Conservation (phyloP, 2,329 filamentous ascomycete species). For the Alternaria metachromatica region DNA sequence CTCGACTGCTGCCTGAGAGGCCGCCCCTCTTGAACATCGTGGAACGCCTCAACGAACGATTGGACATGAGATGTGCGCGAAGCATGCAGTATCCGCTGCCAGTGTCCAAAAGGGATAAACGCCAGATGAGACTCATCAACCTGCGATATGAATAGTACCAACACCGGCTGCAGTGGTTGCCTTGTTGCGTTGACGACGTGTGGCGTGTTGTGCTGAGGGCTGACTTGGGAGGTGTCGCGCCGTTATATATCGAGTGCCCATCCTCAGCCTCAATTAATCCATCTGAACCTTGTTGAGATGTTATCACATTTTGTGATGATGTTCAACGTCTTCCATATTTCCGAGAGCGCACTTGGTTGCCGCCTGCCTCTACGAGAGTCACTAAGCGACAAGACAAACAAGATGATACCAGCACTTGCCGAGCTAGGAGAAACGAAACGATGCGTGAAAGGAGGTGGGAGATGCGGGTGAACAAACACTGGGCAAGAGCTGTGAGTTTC, state of each 20-base stretch:
- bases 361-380: background rate
- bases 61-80: background rate
- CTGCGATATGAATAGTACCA: constrained; percentile 15
- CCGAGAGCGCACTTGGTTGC: background rate
- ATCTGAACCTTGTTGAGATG: background rate
- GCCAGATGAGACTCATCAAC: constrained; percentile 32
- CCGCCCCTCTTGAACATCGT: constrained; percentile 1
- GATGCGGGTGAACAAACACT: background rate
- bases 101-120: background rate
- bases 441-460: background rate
- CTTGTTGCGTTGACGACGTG: constrained; percentile 22
- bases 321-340: background rate
- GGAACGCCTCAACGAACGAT: background rate
- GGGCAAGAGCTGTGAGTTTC: background rate
- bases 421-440: background rate
- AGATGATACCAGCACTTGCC: background rate
- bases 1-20: constrained; percentile 9
- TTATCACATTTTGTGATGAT: background rate
- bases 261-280: background rate
- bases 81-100: background rate
- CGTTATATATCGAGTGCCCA: constrained; percentile 16
- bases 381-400: background rate
- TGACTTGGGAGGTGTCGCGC: constrained; percentile 3
- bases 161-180: constrained; percentile 28
- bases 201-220: constrained; percentile 7